Base-by-base conservation (phyloP, 176 grass and related monocot genomes). In the Phoenix roebelenii region DNA sequence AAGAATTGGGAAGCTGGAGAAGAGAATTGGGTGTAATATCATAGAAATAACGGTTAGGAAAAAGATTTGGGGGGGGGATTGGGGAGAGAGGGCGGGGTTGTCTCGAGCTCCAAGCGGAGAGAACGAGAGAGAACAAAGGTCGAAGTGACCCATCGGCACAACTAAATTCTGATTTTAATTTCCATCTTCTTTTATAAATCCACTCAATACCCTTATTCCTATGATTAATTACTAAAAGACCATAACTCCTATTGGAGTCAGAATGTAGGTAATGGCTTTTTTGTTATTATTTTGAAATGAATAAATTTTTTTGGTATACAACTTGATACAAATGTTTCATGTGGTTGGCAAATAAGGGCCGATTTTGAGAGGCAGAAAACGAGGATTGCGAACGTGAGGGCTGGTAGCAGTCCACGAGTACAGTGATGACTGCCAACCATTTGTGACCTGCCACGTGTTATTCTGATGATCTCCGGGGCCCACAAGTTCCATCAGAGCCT, bases 391-490 rank as follows among this genome's bases (percentile, higher is more conserved):
- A 68, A 63, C n/a, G 15, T 35, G 48, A 60, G 28, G n/a, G 70
- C 48, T 72, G n/a, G 70, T 28, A 19, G 56, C 22, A 49, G 32
- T 3, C 30, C 72, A 62, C 18, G 54, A 68, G 50, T 52, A 57
- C 50, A 74, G 55, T 12, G 22, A 18, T 22, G 70, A 74, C 68
- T 61, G 62, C 3, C 26, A 49, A 52, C 77, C 77, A 68, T 16
- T 69, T 16, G 5, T 22, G 17, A 23, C 18, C 55, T n/a, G 70
- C 63, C 77, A 80, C 55, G 70, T 74, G 77, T 63, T 3, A 4
- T 5, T 15, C 3, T 4, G 65, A 69, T 51, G 22, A 55, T 28
- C 19, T 23, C 18, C 5, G 12, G 44, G 55, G 16, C 18, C 68
- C 69, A 52, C 68, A 63, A 54, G 60, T 61, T 30, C 5, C 28